Conservation (phyloP, 352 stramenopile genomes). For the Halophytophthora polymorphica region DNA sequence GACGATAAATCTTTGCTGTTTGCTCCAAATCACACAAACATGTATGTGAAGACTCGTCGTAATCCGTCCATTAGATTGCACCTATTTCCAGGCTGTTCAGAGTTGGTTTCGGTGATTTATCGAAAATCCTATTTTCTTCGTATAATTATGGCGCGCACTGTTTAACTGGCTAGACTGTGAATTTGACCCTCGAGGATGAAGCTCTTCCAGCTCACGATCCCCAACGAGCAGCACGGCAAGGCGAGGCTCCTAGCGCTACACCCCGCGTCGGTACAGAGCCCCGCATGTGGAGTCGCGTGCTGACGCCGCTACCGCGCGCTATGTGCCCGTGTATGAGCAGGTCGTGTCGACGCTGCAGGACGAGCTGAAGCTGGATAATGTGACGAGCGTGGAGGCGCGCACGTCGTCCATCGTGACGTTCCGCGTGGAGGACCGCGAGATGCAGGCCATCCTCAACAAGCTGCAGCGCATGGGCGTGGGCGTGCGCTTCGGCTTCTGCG, state of each 20-base stretch:
- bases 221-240: constrained; percentile 80
- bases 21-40: too few species aligned
- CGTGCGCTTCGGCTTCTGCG: constrained; percentile 84
- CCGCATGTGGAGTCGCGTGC: background rate
- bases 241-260: constrained; percentile 10
- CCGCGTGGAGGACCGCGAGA: constrained; percentile 79
- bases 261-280: background rate
- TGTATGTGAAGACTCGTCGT: too few species aligned
- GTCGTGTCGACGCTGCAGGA: constrained; percentile 79
- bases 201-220: constrained; percentile 87
- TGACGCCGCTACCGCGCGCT: background rate
- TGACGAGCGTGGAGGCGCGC: constrained; percentile 80
- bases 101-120: too few species aligned
- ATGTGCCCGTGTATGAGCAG: constrained; percentile 15
- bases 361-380: constrained; percentile 79
- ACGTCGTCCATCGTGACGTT: constrained; percentile 87
- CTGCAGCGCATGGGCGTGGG: constrained; percentile 79
- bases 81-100: too few species aligned
- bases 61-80: too few species aligned
- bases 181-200: too few species aligned
- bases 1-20: too few species aligned
- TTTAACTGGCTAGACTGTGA: constrained; percentile 10
- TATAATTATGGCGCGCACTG: constrained; percentile 6
- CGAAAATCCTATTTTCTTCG: too few species aligned
- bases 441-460: constrained; percentile 81